Conservation (phyloP, 2,329 filamentous ascomycete species). For the Pseudopyricularia javanii region DNA sequence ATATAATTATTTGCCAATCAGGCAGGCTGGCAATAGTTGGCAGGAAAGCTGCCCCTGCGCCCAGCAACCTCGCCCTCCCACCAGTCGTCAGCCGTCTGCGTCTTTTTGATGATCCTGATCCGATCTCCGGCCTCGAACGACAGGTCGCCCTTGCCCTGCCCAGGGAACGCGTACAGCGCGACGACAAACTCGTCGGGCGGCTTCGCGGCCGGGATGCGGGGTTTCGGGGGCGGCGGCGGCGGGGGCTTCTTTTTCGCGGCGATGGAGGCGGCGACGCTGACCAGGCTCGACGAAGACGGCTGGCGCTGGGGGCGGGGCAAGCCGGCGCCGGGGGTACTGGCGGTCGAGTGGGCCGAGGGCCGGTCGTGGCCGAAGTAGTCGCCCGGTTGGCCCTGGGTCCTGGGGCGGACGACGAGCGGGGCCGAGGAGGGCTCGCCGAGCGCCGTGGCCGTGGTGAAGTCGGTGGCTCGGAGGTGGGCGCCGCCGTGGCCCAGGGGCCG, state of each 20-base stretch:
- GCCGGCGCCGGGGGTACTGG: not conserved
- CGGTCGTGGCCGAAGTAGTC: constrained; percentile 2
- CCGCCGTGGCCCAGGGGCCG: constrained; percentile 15
- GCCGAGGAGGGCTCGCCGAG: constrained; percentile 23
- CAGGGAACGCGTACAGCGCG: constrained; percentile 64
- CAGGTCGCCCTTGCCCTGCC: constrained; percentile 58
- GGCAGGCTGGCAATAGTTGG: constrained; percentile 56
- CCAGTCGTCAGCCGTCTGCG: constrained; percentile 72
- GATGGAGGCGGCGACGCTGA: constrained; percentile 11
- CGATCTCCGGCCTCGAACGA: constrained; percentile 65
- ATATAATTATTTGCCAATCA: constrained; percentile 5
- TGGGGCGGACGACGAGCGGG: constrained; percentile 5
- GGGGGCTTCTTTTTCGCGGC: constrained; percentile 60
- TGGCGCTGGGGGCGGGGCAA: constrained; percentile 4
- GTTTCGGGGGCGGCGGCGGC: constrained; percentile 57
- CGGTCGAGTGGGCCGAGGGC: not conserved
- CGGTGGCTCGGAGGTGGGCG: constrained; percentile 25
- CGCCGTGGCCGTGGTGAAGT: constrained; percentile 31
- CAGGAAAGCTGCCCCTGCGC: constrained; percentile 60
- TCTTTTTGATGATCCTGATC: constrained; percentile 68
- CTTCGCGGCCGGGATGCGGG: constrained; percentile 34
- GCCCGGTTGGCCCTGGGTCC: constrained; percentile 1
- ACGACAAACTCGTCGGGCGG: constrained; percentile 45
- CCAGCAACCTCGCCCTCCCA: constrained; percentile 71
- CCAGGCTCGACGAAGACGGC: constrained; percentile 13